Evolutionary conservation across 148 eudicot species (phyloP).

Genomic region (Rhododendron griersonianum): DNA sequence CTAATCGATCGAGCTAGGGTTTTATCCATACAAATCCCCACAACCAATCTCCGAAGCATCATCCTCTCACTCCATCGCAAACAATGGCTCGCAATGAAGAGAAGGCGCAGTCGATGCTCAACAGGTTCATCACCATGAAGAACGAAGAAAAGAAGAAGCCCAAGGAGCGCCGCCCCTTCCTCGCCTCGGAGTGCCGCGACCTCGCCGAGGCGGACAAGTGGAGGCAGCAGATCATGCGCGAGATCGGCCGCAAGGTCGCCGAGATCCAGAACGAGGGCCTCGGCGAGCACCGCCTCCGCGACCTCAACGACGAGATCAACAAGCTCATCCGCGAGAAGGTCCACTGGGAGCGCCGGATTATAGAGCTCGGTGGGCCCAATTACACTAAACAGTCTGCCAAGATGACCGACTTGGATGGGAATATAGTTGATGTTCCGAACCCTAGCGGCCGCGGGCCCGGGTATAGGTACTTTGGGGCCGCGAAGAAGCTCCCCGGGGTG

Average conservation of each 20-base stretch:
- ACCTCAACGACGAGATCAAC: constrained; percentile 85
- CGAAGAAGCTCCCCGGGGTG: constrained; percentile 89
- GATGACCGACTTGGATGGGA: constrained; percentile 94
- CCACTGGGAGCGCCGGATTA: constrained; percentile 81
- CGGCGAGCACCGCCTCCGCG: constrained; percentile 79
- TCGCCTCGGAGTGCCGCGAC: constrained; percentile 93
- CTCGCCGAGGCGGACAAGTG: constrained; percentile 88
- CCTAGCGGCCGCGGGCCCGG: constrained; percentile 94
- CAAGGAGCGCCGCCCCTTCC: constrained; percentile 75
- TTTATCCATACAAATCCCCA: neutral
- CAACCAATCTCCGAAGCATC: neutral
- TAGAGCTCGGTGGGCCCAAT: constrained; percentile 86
- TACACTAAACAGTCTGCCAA: constrained; percentile 59
- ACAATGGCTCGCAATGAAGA: constrained; percentile 91
- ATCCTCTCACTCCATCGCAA: neutral
- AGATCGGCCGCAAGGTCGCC: constrained; percentile 80
- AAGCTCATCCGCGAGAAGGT: constrained; percentile 67
- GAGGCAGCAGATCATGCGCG: constrained; percentile 88
- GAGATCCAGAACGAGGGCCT: constrained; percentile 92
- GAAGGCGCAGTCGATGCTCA: constrained; percentile 94
- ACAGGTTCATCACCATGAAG: constrained; percentile 83
- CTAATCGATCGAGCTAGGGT: neutral
- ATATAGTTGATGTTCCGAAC: constrained; percentile 87
- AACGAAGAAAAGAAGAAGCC: constrained; percentile 85
- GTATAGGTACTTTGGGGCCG: constrained; percentile 89